Evolutionary conservation across 2,329 filamentous ascomycete species (phyloP).

Genomic region (Claviceps cyperi): DNA sequence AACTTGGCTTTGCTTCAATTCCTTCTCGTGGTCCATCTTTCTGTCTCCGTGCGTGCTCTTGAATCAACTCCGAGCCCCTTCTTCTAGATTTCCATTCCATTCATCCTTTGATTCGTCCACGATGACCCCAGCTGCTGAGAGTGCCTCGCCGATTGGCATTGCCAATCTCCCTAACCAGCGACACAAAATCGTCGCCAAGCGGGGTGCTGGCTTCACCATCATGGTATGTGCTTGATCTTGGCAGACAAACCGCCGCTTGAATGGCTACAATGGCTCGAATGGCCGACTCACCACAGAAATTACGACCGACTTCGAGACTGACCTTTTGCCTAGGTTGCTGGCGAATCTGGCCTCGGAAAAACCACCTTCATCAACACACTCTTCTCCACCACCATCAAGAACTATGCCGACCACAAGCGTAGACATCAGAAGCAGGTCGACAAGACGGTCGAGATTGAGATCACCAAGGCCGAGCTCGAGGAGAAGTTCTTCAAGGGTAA

Average conservation of each 20-base stretch:
- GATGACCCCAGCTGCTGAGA: conserved; percentile 47
- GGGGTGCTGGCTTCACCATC: conserved; percentile 96
- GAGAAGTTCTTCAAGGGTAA: conserved; percentile 99
- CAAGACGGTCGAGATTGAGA: conserved; percentile 99
- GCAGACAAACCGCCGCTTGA: background rate
- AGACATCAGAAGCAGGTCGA: conserved; percentile 98
- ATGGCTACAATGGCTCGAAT: too few relatives aligned
- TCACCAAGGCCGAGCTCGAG: conserved; percentile 98
- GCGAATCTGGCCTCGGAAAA: conserved; percentile 96
- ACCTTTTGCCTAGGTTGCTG: conserved; percentile 57
- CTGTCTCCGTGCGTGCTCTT: conserved; percentile 1
- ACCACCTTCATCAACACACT: conserved; percentile 99
- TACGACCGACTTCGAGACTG: background rate
- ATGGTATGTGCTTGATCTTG: conserved; percentile 49
- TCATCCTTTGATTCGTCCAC: conserved; percentile 14
- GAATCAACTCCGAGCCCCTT: background rate
- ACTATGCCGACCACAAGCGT: conserved; percentile 99
- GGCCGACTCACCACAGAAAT: background rate
- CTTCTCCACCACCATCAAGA: conserved; percentile 99
- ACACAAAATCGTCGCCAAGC: conserved; percentile 62
- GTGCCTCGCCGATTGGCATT: conserved; percentile 57
- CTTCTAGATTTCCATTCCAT: conserved; percentile 3
- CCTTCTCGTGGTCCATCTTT: conserved; percentile 5
- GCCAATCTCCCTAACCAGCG: conserved; percentile 61
- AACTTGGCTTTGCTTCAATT: conserved; percentile 1